Evolutionary conservation across 768 basidiomycete genomes (phyloP).

Genomic region (Galerina marginata): DNA sequence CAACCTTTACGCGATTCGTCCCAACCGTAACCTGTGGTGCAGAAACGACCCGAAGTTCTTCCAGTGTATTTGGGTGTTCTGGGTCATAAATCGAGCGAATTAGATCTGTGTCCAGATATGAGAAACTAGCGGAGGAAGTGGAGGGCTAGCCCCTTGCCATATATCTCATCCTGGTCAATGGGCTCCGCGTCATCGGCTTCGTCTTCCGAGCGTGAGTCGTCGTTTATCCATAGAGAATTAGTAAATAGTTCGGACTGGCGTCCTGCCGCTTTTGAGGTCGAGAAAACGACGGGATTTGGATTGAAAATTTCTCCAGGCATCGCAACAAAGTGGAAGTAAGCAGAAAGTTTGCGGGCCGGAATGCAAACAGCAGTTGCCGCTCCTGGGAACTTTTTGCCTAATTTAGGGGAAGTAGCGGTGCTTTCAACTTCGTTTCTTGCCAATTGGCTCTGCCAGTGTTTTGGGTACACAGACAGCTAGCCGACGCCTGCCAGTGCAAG

Average conservation of each 20-base stretch:
- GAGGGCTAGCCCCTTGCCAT: slow-evolving; percentile 56
- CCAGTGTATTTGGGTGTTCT: slow-evolving; percentile 92
- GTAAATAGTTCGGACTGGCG: slow-evolving; percentile 46
- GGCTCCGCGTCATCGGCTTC: slow-evolving; percentile 63
- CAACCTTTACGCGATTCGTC: slow-evolving; percentile 77
- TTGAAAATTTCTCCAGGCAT: slow-evolving; percentile 78
- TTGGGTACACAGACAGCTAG: too few relatives aligned
- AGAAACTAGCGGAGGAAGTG: slow-evolving; percentile 1
- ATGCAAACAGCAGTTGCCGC: too few relatives aligned
- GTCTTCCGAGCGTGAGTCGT: slow-evolving; percentile 46
- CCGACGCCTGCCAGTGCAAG: too few relatives aligned
- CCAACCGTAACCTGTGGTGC: slow-evolving; percentile 73
- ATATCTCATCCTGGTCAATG: slow-evolving; percentile 93
- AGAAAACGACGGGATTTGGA: slow-evolving; percentile 87
- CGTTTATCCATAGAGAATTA: slow-evolving; percentile 69
- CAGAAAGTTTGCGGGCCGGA: slow-evolving; percentile 12
- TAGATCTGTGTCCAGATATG: slow-evolving; percentile 59
- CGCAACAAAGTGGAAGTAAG: slow-evolving; percentile 17
- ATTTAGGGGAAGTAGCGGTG: too few relatives aligned
- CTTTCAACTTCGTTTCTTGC: too few relatives aligned
- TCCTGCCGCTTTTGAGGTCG: slow-evolving; percentile 50
- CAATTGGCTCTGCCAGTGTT: too few relatives aligned
- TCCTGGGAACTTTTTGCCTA: too few relatives aligned
- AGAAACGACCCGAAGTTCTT: slow-evolving; percentile 95
- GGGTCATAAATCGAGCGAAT: slow-evolving; percentile 94